These are phyloP conservation scores for Trichoderma gracile DNA, from an alignment of 2,329 filamentous ascomycete species.

Conservation along the genomic window DNA sequence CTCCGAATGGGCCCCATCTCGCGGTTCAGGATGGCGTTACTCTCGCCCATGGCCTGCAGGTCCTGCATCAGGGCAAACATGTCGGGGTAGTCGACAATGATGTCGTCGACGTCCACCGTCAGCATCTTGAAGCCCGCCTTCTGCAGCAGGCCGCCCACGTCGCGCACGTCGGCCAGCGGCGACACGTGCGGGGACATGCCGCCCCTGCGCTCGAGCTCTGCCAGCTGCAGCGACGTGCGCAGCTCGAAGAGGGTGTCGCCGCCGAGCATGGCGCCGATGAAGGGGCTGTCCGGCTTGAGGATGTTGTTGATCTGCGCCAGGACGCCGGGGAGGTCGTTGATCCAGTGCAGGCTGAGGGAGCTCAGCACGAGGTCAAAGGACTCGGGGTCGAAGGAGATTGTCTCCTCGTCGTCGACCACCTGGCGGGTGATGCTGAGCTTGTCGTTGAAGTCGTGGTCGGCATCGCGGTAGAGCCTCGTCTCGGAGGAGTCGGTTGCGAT, in stretches of 20 bases:
- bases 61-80: slow-evolving; percentile 90
- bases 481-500: slow-evolving; percentile 81
- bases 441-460: slow-evolving; percentile 70
- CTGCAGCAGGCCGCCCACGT: slow-evolving; percentile 83
- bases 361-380: slow-evolving; percentile 90
- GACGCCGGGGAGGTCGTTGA: slow-evolving; percentile 89
- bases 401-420: slow-evolving; percentile 72
- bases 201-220: slow-evolving; percentile 86
- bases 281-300: slow-evolving; percentile 86
- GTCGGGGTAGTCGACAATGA: slow-evolving; percentile 91
- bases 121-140: slow-evolving; percentile 91
- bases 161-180: slow-evolving; percentile 86
- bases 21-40: slow-evolving; percentile 82
- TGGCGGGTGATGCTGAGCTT: slow-evolving; percentile 71
- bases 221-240: slow-evolving; percentile 87
- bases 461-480: slow-evolving; percentile 77
- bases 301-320: slow-evolving; percentile 82
- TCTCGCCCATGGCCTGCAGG: slow-evolving; percentile 94
- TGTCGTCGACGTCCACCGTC: slow-evolving; percentile 96
- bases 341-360: slow-evolving; percentile 90
- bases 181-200: slow-evolving; percentile 90
- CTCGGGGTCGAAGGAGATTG: slow-evolving; percentile 71
- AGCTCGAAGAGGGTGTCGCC: slow-evolving; percentile 93
- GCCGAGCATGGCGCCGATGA: slow-evolving; percentile 94
- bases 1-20: slow-evolving; percentile 75